Evolutionary conservation across 805 yeast species (phyloP), one percentile per base, ranked within the genome.

Genomic region (Nakazawaea ishiwadae): DNA sequence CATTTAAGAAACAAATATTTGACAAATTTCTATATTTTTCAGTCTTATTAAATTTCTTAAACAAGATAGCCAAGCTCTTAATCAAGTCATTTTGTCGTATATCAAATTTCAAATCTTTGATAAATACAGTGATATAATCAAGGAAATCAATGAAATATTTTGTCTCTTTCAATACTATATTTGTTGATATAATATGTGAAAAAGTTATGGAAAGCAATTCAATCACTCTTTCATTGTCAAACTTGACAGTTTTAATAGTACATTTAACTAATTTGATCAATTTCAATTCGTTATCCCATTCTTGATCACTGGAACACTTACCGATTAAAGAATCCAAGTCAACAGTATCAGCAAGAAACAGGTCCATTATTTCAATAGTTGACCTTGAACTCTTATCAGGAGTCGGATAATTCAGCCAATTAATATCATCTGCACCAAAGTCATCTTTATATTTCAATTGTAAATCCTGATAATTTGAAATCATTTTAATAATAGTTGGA

Each of bases 1-100:
- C 75, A 36, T 61, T 50, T 44, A 71, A 68, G 49, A 63, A 75
- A 5, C 66, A 53, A 10, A 76, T 37, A 46, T 71, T 73, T 3
- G 79, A 67, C 3, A 76, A 46, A 49, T 74, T 75, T 37, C 66
- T 58, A 5, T 71, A 52, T 42, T 81, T 53, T 46, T 69, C 73
- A 15, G 34, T 39, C 28, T 62, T 69, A 35, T 43, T 53, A 24
- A 29, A 40, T 15, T 9, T 48, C 16, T 36, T 34, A 24, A 55
- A 63, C 36, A 54, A 31, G 6, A 5, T 23, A 15, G 19, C 54
- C 23, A 8, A 42, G 29, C 6, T 44, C 32, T 29, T 40, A 31
- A 26, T 16, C 34, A 45, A 48, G 42, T 3, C 42, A 19, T 16
- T 9, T n/a, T 27, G 31, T 21, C 44, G 15, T 16, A 23, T n/a